Evolutionary conservation across 345 rosid genomes (phyloP), one percentile per base, ranked within the genome.

Genomic region (Salix dunnii): DNA sequence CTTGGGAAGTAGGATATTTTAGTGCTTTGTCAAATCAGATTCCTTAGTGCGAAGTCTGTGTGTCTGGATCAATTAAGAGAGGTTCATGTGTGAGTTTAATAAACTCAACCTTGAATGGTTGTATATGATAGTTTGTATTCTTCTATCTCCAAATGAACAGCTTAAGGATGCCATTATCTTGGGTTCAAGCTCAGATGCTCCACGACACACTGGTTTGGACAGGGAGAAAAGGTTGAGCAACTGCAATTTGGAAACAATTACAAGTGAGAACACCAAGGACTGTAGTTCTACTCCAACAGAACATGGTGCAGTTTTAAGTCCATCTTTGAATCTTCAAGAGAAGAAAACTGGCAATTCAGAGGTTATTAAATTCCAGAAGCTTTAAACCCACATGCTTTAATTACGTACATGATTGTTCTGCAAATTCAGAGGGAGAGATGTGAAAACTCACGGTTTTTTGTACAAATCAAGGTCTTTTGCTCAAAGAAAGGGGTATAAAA

Each of bases 321-420:
- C 81, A 66, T 78, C 72, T 42, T 72, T 73, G 68, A 78, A 58
- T 77, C 76, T 80, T 87, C 84, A 74, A 42, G 85, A 77, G 79
- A 79, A 79, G 31, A 76, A 66, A 68, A 30, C 82, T 60, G 68
- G 77, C 72, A 55, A 66, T 67, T 53, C 78, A 13, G 53, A 43
- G 74, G 79, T 76, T 74, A 82, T 77, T 67, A 72, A 87, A 89
- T 83, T 88, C 68, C 72, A 71, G 67, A 73, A 10, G 49, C 72
- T 33, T 70, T 71, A 63, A 46, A 35, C 36, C 55, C 68, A 38
- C 73, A 3, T 77, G 67, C 61, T 70, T 77, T 74, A 25, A 40
- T 40, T 40, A 33, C 72, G 18, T 51, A 8, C 60, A 17, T 62
- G 21, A 63, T 78, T 36, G 25, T 73, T 67, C 21, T 51, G 35